Conservation (phyloP, 1,284 basidiomycete genomes). For the Exobasidium cylindrosporum region DNA sequence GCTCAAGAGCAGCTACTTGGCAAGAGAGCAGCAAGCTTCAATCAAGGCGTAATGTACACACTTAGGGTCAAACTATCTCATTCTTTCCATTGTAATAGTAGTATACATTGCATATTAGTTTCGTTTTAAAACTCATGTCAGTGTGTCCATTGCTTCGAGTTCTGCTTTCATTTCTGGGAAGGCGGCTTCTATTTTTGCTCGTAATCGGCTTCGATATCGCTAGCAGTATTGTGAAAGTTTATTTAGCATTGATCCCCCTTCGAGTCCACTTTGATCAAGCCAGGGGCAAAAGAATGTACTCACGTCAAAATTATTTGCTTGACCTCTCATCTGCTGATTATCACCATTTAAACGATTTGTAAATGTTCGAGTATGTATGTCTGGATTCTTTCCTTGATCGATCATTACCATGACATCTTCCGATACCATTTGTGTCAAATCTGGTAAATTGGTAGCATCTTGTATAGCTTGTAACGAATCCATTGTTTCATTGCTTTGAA, state of each 20-base stretch:
- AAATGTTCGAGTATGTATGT: conserved; percentile 48
- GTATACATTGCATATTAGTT: neutral
- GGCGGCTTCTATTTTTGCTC: conserved; percentile 1
- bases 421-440: conserved; percentile 35
- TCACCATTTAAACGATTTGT: conserved; percentile 46
- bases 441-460: conserved; percentile 29
- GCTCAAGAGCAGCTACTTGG: neutral
- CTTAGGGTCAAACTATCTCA: no score
- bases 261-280: neutral
- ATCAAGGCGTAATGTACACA: neutral
- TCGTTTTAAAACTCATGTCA: neutral
- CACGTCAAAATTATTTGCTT: conserved; percentile 29
- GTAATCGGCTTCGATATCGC: conserved; percentile 1
- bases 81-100: neutral
- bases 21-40: neutral
- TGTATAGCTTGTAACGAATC: conserved; percentile 35
- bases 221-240: neutral
- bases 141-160: conserved; percentile 3
- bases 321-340: conserved; percentile 52
- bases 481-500: conserved; percentile 29
- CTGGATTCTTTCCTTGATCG: conserved; percentile 50
- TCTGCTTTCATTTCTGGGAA: conserved; percentile 11
- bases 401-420: conserved; percentile 48
- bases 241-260: neutral
- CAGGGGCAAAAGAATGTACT: conserved; percentile 1